These are phyloP conservation scores for Claviceps arundinis DNA, from an alignment of 2,329 filamentous ascomycete genomes.

Conservation along the genomic window DNA sequence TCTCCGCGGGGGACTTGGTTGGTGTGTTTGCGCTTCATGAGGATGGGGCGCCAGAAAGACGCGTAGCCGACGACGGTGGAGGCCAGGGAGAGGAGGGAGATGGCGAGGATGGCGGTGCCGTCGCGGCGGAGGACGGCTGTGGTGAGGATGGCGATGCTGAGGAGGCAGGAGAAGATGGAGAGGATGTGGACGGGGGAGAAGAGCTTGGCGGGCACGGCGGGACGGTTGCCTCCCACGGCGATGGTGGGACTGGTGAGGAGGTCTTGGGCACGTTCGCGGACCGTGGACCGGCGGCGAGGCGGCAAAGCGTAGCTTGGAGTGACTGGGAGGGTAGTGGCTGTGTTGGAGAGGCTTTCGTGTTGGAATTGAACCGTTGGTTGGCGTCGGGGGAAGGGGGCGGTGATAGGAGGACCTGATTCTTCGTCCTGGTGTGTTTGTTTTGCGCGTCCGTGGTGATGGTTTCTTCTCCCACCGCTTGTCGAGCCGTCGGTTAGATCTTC, in stretches of 20 bases:
- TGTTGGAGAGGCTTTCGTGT: conserved; percentile 5
- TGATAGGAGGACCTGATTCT: neutral
- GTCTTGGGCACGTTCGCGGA: conserved; percentile 28
- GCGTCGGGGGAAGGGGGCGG: neutral
- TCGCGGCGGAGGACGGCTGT: conserved; percentile 26
- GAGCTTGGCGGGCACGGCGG: conserved; percentile 33
- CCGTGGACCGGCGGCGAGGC: conserved; percentile 18
- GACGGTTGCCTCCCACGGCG: conserved; percentile 22
- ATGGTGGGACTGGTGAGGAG: conserved; percentile 29
- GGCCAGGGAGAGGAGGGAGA: conserved; percentile 37
- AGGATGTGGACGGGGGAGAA: conserved; percentile 42
- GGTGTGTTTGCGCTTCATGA: conserved; percentile 36
- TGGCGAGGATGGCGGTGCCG: conserved; percentile 26
- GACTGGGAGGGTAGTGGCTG: neutral
- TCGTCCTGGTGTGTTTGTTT: neutral
- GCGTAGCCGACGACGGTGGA: conserved; percentile 43
- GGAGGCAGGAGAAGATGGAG: conserved; percentile 34
- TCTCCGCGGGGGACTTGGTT: conserved; percentile 40
- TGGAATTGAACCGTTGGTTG: conserved; percentile 1
- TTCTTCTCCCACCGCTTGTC: neutral
- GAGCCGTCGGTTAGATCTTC: neutral
- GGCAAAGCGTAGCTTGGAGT: conserved; percentile 1
- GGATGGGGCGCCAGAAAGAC: conserved; percentile 41
- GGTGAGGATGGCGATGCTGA: conserved; percentile 34
- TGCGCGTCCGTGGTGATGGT: neutral